Conservation (phyloP, 148 eudicot genomes). For the Vaccinium macrocarpon region DNA sequence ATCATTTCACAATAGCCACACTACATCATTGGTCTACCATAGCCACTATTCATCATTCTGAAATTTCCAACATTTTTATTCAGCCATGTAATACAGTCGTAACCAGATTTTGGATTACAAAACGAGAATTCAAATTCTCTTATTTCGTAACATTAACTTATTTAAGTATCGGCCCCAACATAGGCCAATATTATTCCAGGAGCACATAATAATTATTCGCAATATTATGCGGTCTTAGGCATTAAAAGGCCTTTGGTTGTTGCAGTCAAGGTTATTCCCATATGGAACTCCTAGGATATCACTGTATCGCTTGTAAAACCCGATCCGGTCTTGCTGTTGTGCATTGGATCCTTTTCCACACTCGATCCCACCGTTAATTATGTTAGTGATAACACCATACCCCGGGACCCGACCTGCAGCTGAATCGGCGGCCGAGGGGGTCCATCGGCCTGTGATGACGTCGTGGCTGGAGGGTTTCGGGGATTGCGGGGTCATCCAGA, state of each 20-base stretch:
- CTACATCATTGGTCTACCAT: no score
- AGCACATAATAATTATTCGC: no score
- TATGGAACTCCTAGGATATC: constrained; percentile 15
- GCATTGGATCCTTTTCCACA: constrained; percentile 16
- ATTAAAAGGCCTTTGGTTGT: constrained; percentile 21
- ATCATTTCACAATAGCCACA: no score
- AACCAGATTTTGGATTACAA: no score
- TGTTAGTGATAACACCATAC: constrained; percentile 30
- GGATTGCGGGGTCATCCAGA: constrained; percentile 35
- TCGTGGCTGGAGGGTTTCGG: constrained; percentile 34
- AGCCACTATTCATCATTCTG: no score
- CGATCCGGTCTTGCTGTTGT: constrained; percentile 22
- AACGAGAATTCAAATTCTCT: no score
- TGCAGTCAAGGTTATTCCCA: constrained; percentile 30
- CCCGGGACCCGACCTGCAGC: constrained; percentile 25
- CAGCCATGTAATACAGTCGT: no score
- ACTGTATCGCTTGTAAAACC: constrained; percentile 29
- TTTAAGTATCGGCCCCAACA: no score
- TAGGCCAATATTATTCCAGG: no score
- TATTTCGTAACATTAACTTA: no score
- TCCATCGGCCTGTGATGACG: constrained; percentile 31
- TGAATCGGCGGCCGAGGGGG: constrained; percentile 6
- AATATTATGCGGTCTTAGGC: neutral
- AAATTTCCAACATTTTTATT: no score
- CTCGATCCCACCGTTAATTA: constrained; percentile 37